Evolutionary conservation across 2,329 filamentous ascomycete species (phyloP), one percentile per base, ranked within the genome.

Genomic region (Geosmithia putterillii): DNA sequence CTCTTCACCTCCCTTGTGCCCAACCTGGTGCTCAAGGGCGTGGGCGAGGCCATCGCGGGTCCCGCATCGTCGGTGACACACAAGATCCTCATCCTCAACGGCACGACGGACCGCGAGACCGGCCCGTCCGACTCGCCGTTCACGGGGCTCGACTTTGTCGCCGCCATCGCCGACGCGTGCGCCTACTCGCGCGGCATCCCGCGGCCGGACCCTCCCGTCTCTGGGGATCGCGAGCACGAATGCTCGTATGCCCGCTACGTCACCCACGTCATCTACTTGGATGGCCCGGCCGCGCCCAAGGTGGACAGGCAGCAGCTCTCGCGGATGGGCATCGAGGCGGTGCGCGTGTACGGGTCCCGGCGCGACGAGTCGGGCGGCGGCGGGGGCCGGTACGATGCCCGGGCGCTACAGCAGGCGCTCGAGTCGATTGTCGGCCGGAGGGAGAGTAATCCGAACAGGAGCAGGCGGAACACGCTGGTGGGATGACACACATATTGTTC

Each of bases 1-100:
- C 69, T 96, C 0, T 96, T 94, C 61, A 96, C 90, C 0, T 90
- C 84, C 5, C 76, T 96, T 28, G 73, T 95, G 1, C 90, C 90
- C 0, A 88, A 80, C 15, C 66, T 96, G 1, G 76, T 96, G 5
- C 71, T 95, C 17, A 59, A 69, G 1, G 85, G 83, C 4, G 79
- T 94, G 0, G 86, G 86, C 0, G 70, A 77, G 18, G 76, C 79
- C 4, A 59, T 70, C 18, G 54, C 62, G 1, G 59, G 51, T 32
- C 28, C 28, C n/a, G n/a, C n/a, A n/a, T 70, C 60, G 0, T 43
- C 50, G 23, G 54, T 78, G 17, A 66, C 75, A 7, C 75, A 81
- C 54, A 94, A 92, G 58, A 82, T 95, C 17, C 66, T 95, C 7
- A 84, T 95, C 21, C 66, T 95, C 6, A 96, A 96, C 55, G 85